Percentiles rank a stretch among this genome's conserved stretches.
These are phyloP conservation scores for Lunularia cruciata DNA, from an alignment of 225 moss, liverwort and hornwort genomes.

Conservation along the genomic window DNA sequence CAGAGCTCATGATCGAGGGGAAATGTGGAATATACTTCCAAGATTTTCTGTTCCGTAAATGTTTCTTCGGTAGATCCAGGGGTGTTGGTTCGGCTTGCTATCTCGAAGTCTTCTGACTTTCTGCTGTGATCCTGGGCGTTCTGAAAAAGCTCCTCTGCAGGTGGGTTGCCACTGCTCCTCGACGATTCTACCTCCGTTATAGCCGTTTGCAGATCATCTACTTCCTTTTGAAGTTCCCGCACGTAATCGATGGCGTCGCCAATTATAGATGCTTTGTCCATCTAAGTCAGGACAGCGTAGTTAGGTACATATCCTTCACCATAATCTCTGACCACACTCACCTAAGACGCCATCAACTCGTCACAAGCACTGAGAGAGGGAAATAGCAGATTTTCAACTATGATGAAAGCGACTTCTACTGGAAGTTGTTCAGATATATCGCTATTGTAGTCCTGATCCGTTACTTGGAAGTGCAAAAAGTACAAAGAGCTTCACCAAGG, in stretches of 20 bases:
- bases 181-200: constrained; percentile 47
- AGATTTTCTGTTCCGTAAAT: constrained; percentile 1
- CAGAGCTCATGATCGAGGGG: background rate
- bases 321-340: too few relatives aligned
- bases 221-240: constrained; percentile 53
- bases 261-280: constrained; percentile 67
- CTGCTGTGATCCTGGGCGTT: background rate
- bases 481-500: too few relatives aligned
- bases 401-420: too few relatives aligned
- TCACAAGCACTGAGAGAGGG: too few relatives aligned
- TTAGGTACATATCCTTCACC: too few relatives aligned
- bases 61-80: background rate
- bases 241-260: constrained; percentile 67
- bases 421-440: too few relatives aligned
- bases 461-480: too few relatives aligned
- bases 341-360: too few relatives aligned
- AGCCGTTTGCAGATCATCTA: constrained; percentile 46
- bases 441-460: too few relatives aligned
- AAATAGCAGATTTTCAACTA: too few relatives aligned
- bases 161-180: background rate
- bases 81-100: background rate
- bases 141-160: constrained; percentile 20
- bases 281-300: constrained; percentile 38
- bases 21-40: background rate
- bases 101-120: background rate